phyloP scores from a whole-genome alignment of 2,329 filamentous ascomycete species.

The Sphaerulina musiva region DNA sequence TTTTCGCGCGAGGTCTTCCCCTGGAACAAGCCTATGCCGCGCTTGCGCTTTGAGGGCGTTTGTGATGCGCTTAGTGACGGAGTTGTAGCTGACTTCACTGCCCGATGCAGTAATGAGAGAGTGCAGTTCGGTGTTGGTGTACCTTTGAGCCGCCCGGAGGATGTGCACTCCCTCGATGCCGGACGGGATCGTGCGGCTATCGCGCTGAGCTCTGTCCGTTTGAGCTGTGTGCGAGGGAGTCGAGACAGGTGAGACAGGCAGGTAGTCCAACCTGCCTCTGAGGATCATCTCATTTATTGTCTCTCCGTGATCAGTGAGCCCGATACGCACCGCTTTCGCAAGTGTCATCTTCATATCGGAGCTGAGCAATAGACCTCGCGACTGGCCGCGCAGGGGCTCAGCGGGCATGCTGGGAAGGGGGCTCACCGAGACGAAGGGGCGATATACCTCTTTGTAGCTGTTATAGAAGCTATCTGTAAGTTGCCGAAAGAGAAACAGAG shows the following conservation, averaged over 20 bases:
- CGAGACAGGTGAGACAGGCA: background rate
- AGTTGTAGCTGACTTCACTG: background rate
- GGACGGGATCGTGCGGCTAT: background rate
- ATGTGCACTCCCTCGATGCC: background rate
- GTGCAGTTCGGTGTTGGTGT: slow-evolving; percentile 3
- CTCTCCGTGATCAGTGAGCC: background rate
- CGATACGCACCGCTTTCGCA: background rate
- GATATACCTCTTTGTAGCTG: background rate
- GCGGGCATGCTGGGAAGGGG: background rate
- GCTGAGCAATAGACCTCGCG: background rate
- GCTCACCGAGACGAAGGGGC: background rate
- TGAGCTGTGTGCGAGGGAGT: background rate
- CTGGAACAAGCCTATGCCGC: background rate
- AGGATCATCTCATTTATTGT: background rate
- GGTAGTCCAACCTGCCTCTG: background rate
- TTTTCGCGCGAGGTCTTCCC: background rate
- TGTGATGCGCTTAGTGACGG: slow-evolving; percentile 2
- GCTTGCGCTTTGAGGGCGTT: background rate
- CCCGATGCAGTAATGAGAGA: background rate
- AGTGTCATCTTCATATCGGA: background rate
- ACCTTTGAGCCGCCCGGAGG: background rate
- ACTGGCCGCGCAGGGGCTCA: background rate
- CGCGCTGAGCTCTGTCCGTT: background rate
- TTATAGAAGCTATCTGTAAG: background rate
- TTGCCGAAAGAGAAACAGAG: background rate